Conservation (phyloP, 371 early-diverging fungal species). For the Basidiobolus heterosporus region DNA sequence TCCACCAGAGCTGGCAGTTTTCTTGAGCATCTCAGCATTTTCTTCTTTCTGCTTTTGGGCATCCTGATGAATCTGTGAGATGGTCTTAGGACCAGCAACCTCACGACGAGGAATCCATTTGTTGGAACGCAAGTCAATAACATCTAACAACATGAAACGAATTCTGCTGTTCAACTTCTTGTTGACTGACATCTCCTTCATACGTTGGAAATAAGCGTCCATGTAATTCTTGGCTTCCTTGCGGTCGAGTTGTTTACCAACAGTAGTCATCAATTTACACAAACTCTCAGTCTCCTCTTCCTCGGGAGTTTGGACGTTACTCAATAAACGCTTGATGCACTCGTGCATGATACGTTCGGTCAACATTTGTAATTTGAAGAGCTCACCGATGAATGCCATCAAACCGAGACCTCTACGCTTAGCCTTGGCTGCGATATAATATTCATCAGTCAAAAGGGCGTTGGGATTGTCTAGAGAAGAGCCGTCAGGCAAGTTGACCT, state of each 20-base stretch:
- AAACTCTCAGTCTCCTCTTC: constrained; percentile 89
- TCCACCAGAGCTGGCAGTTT: constrained; percentile 43
- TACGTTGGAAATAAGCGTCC: constrained; percentile 63
- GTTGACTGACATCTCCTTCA: constrained; percentile 46
- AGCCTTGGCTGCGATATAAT: constrained; percentile 72
- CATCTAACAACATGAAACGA: constrained; percentile 82
- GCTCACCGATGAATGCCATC: constrained; percentile 83
- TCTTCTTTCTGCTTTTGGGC: constrained; percentile 42
- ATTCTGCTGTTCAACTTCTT: constrained; percentile 62
- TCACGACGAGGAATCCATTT: constrained; percentile 54
- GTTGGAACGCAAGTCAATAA: constrained; percentile 72
- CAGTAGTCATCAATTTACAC: constrained; percentile 74
- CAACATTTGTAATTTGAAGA: constrained; percentile 76
- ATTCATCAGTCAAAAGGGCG: constrained; percentile 45
- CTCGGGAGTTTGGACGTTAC: constrained; percentile 40
- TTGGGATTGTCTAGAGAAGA: constrained; percentile 12
- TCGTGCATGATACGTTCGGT: constrained; percentile 81
- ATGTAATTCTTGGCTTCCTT: constrained; percentile 24
- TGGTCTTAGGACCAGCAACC: constrained; percentile 62
- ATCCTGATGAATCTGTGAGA: constrained; percentile 77
- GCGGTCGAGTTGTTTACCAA: constrained; percentile 53
- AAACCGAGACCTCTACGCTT: constrained; percentile 91
- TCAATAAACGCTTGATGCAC: constrained; percentile 61
- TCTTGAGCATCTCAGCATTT: constrained; percentile 43
- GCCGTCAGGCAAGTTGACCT: constrained; percentile 26